These are phyloP conservation scores for Zygosaccharomyces bailii DNA, from an alignment of 805 yeast genomes.

Conservation along the genomic window DNA sequence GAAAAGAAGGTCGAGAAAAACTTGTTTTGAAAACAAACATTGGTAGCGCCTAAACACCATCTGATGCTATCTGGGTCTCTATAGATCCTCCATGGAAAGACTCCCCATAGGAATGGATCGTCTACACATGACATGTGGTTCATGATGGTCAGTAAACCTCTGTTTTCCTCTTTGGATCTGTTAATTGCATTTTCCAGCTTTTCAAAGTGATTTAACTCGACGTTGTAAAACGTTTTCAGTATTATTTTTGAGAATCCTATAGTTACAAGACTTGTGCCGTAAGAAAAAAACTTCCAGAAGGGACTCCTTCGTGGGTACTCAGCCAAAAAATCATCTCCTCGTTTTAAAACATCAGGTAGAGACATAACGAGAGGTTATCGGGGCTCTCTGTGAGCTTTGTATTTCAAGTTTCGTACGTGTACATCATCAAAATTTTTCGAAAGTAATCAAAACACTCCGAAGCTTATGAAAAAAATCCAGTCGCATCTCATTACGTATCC, in stretches of 20 bases:
- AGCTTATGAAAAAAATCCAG: neutral
- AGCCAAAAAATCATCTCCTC: constrained; percentile 69
- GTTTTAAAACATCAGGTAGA: constrained; percentile 57
- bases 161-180: constrained; percentile 60
- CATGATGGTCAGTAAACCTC: constrained; percentile 83
- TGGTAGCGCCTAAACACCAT: constrained; percentile 94
- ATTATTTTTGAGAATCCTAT: constrained; percentile 62
- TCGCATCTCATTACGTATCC: neutral
- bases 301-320: constrained; percentile 57
- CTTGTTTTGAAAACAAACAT: constrained; percentile 71
- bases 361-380: constrained; percentile 48
- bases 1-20: constrained; percentile 62
- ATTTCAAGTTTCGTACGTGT: too few relatives aligned
- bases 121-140: constrained; percentile 90
- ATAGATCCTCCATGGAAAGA: constrained; percentile 69
- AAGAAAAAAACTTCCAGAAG: constrained; percentile 67
- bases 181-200: constrained; percentile 60
- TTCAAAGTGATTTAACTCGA: constrained; percentile 58
- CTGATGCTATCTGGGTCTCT: constrained; percentile 63
- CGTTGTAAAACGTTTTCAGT: constrained; percentile 59
- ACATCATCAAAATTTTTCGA: neutral
- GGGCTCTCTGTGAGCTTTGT: neutral
- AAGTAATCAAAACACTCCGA: neutral
- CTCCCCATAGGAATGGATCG: constrained; percentile 89
- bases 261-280: constrained; percentile 62